phyloP scores from a whole-genome alignment of 257 asterid genomes.

The Solanum phureja region DNA sequence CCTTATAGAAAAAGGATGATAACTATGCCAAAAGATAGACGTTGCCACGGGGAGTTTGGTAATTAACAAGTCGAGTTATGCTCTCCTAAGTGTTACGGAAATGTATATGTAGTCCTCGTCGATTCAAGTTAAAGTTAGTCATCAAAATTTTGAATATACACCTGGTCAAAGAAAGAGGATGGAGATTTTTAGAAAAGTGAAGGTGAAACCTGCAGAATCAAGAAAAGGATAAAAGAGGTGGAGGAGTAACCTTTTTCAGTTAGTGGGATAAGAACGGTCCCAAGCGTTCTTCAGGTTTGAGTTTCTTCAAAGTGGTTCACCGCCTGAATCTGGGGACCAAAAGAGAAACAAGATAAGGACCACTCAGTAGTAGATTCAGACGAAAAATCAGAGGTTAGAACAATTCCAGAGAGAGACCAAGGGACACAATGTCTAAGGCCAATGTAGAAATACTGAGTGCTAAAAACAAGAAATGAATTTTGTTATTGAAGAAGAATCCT shows the following conservation, averaged over 20 bases:
- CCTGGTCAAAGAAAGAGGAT: slow-evolving; percentile 39
- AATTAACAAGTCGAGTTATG: slow-evolving; percentile 12
- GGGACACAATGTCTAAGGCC: background rate
- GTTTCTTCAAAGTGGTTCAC: slow-evolving; percentile 27
- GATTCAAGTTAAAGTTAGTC: slow-evolving; percentile 31
- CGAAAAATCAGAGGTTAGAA: slow-evolving; percentile 3
- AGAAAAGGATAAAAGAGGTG: slow-evolving; percentile 23
- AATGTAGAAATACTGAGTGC: background rate
- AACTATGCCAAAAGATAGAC: background rate
- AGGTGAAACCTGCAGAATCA: slow-evolving; percentile 30
- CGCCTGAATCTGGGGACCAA: slow-evolving; percentile 34
- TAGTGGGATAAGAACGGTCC: slow-evolving; percentile 49
- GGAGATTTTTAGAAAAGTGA: slow-evolving; percentile 9
- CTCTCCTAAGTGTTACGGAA: slow-evolving; percentile 11
- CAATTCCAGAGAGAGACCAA: slow-evolving; percentile 3
- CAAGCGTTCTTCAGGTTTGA: slow-evolving; percentile 41
- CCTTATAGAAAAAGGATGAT: slow-evolving; percentile 9
- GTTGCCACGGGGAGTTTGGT: slow-evolving; percentile 9
- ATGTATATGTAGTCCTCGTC: slow-evolving; percentile 7
- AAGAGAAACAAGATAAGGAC: background rate
- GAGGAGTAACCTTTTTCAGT: slow-evolving; percentile 42
- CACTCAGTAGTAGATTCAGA: background rate
- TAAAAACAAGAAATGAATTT: background rate
- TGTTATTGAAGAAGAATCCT: background rate
- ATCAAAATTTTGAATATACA: slow-evolving; percentile 33